Evolutionary conservation across 140 eudicot species (phyloP).

Genomic region (Flaveria floridana): DNA sequence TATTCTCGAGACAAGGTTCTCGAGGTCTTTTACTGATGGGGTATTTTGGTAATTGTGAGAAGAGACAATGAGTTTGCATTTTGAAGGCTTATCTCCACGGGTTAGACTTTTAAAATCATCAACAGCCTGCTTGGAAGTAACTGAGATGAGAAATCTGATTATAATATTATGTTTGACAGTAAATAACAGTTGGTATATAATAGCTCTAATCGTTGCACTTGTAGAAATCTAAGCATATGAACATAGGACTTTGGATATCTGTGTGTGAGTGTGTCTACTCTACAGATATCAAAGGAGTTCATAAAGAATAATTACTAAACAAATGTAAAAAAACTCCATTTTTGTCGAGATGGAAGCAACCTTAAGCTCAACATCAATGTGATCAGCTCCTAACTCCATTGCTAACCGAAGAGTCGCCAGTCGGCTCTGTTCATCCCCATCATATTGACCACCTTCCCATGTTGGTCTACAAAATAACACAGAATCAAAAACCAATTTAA

Average conservation of each 20-base stretch:
- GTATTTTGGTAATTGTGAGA: constrained; percentile 81
- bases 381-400: constrained; percentile 95
- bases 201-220: background rate
- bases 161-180: background rate
- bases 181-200: constrained; percentile 1
- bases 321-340: background rate
- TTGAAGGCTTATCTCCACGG: constrained; percentile 61
- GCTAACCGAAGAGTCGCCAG: constrained; percentile 61
- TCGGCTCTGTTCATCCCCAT: constrained; percentile 74
- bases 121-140: constrained; percentile 52
- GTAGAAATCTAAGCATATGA: background rate
- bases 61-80: constrained; percentile 81
- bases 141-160: constrained; percentile 10
- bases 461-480: constrained; percentile 51
- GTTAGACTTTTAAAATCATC: constrained; percentile 56
- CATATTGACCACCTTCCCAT: constrained; percentile 98
- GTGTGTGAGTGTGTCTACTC: background rate
- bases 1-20: constrained; percentile 74
- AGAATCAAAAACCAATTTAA: constrained; percentile 26
- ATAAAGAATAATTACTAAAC: background rate
- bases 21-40: constrained; percentile 76
- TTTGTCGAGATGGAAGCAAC: constrained; percentile 38
- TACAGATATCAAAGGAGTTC: background rate
- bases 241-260: background rate
- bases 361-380: constrained; percentile 84